Conservation (phyloP, 1,284 basidiomycete species). For the Clitocybe nebularis region DNA sequence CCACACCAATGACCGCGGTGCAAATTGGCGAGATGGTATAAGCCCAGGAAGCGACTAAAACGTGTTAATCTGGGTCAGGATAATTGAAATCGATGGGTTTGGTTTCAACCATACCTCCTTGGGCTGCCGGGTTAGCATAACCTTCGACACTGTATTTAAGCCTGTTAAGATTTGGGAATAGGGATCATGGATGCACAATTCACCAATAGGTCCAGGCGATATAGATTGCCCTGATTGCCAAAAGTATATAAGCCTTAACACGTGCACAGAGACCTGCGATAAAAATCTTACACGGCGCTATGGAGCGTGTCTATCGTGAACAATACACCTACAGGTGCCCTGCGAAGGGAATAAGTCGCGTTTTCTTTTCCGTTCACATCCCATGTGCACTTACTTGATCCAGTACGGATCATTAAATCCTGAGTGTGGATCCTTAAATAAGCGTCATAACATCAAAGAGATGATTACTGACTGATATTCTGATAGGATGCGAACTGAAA, state of each 20-base stretch:
- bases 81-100: no score
- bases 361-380: no score
- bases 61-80: no score
- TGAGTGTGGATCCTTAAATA: neutral
- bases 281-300: constrained; percentile 9
- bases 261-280: no score
- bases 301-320: constrained; percentile 13
- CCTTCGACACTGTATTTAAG: constrained; percentile 15
- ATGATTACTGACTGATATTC: constrained; percentile 16
- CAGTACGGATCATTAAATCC: constrained; percentile 11
- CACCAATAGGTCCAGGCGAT: constrained; percentile 21
- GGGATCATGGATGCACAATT: neutral
- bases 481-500: constrained; percentile 20
- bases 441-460: neutral
- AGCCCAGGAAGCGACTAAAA: constrained; percentile 18
- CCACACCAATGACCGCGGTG: constrained; percentile 17
- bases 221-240: constrained; percentile 16
- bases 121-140: constrained; percentile 14
- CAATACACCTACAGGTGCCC: constrained; percentile 5
- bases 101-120: constrained; percentile 13
- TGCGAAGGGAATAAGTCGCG: neutral
- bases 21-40: constrained; percentile 19
- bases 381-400: constrained; percentile 9
- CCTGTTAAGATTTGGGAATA: neutral
- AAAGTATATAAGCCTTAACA: neutral